Base-by-base conservation (phyloP, 495 filamentous ascomycete species). In the Penicillium pancosmium region DNA sequence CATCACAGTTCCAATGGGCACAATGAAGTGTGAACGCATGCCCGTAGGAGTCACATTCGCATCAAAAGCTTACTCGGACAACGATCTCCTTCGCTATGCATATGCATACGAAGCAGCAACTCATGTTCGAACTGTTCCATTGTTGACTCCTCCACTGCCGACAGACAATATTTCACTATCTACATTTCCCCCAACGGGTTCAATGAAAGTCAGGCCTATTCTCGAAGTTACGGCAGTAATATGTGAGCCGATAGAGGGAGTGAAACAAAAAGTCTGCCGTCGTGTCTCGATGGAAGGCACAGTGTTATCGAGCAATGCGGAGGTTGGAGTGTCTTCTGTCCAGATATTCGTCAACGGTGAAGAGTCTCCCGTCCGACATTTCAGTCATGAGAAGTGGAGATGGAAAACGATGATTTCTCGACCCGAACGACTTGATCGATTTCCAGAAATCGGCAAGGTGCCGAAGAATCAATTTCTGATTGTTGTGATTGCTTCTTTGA, bases 51-150 rank as follows among this genome's bases (percentile, higher is more conserved):
- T 65, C 34, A 65, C 59, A 16, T 65, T 65, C 11, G 54, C 55
- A 19, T 43, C 34, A 5, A 57, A 47, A 16, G 58, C 55, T 2
- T 65, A 62, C 36, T 15, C 50, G 2, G 63, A 61, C 48, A 59
- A 55, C 19, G 33, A 56, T 40, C 47, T 65, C 10, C 47, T 65
- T 15, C 21, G 49, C 35, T 59, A 54, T 27, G 63, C 55, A n/a
- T 58, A 56, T 81, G 16, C 77, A 80, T 46, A 80, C 76, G 23
- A 55, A 38, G 38, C 36, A 36, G 56, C 56, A 41, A 41, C 21
- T 46, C 35, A 19, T 13, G 38, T 27, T 34, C 56, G 56, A n/a
- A 43, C 48, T 1, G 8, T 25, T 15, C 56, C 50, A 5, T 15
- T 8, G 3, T 52, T 52, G 38, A 58, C 49, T 10, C 41, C 49